These are phyloP conservation scores for Eimeria acervulina DNA, from an alignment of 169 alveolate genomes.

Conservation along the genomic window DNA sequence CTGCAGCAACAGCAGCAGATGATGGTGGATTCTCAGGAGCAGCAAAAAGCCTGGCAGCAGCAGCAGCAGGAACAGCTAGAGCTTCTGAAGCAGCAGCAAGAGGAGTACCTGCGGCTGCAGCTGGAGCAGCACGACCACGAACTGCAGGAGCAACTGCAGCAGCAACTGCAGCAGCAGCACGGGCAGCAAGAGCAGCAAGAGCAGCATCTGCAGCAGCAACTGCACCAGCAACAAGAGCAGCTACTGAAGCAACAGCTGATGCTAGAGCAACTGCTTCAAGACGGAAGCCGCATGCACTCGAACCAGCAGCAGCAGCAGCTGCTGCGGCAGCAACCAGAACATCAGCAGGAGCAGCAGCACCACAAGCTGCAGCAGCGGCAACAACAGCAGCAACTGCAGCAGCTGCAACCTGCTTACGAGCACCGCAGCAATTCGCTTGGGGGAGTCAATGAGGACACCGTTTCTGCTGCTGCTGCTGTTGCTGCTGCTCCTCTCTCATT, in stretches of 20 bases:
- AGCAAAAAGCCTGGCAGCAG: constrained; percentile 8
- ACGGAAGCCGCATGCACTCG: background rate
- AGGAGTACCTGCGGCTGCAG: constrained; percentile 2
- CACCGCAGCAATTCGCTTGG: background rate
- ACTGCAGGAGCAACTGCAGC: constrained; percentile 14
- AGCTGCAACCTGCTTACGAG: background rate
- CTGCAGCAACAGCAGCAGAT: constrained; percentile 7
- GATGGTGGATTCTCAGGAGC: background rate
- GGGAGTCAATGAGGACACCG: background rate
- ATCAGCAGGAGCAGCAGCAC: background rate
- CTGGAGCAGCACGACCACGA: constrained; percentile 15
- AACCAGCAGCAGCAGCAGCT: background rate
- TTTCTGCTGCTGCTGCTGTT: constrained; percentile 19
- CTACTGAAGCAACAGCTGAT: background rate
- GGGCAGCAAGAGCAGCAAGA: background rate
- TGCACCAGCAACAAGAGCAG: constrained; percentile 11
- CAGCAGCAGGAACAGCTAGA: constrained; percentile 30
- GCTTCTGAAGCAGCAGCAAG: constrained; percentile 1
- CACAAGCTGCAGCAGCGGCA: no score
- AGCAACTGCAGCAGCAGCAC: constrained; percentile 32
- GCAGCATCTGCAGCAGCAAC: background rate
- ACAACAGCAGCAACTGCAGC: background rate
- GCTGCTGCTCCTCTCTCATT: background rate
- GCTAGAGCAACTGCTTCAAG: background rate
- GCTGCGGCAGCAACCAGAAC: constrained; percentile 15